These are phyloP conservation scores for Xylaria polymorpha DNA, from an alignment of 2,329 filamentous ascomycete genomes.

Conservation along the genomic window DNA sequence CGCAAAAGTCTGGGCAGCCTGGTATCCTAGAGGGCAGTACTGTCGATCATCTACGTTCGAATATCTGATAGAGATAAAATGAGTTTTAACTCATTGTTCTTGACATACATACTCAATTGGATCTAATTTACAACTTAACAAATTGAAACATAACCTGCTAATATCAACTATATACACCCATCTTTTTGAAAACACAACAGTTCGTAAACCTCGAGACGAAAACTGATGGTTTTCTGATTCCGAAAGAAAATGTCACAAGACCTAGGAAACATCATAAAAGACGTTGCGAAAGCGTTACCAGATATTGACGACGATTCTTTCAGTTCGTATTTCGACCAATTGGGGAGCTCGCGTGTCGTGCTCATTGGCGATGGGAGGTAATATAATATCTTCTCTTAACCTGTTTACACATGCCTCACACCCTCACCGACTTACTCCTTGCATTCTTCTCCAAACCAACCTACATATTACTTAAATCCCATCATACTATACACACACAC, in stretches of 20 bases:
- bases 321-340: constrained; percentile 55
- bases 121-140: not conserved
- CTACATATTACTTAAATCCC: not conserved
- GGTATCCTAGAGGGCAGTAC: not conserved
- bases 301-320: constrained; percentile 48
- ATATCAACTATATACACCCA: too few species aligned
- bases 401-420: not conserved
- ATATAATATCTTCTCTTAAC: not conserved
- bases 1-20: not conserved
- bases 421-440: not conserved
- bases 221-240: not conserved
- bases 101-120: not conserved
- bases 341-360: constrained; percentile 54
- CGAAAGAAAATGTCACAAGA: constrained; percentile 3
- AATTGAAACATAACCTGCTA: not conserved
- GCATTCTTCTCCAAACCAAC: not conserved
- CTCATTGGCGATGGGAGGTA: constrained; percentile 58
- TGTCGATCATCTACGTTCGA: not conserved
- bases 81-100: not conserved
- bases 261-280: not conserved
- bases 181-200: not conserved
- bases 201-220: not conserved
- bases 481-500: not conserved
- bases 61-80: not conserved
- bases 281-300: not conserved